Conservation (phyloP, 257 asterid species). For the Orobanche coerulescens region DNA sequence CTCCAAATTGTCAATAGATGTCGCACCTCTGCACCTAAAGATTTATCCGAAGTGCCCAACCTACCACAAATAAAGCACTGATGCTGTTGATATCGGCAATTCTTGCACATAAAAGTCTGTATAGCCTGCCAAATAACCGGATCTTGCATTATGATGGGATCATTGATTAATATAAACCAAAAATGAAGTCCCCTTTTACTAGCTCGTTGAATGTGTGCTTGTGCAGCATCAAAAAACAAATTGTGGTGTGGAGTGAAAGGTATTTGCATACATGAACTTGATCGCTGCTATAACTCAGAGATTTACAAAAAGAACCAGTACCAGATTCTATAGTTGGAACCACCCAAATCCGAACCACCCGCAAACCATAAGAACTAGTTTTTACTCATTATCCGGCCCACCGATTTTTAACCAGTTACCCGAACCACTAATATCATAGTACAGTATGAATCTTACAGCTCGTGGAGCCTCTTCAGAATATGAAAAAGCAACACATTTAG, state of each 20-base stretch:
- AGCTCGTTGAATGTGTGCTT: background rate
- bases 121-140: constrained; percentile 42
- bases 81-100: constrained; percentile 55
- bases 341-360: no score
- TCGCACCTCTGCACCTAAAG: constrained; percentile 51
- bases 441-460: no score
- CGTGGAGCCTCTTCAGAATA: no score
- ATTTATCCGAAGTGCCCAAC: constrained; percentile 59
- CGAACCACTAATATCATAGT: constrained; percentile 34
- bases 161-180: constrained; percentile 7
- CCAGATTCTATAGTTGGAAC: constrained; percentile 61
- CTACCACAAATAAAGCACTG: constrained; percentile 64
- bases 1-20: constrained; percentile 14
- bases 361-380: no score
- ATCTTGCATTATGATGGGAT: constrained; percentile 17
- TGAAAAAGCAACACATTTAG: no score
- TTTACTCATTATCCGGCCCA: no score
- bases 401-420: no score
- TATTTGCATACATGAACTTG: constrained; percentile 37
- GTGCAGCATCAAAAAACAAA: background rate
- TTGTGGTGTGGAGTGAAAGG: background rate
- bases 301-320: constrained; percentile 42
- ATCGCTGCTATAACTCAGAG: constrained; percentile 46
- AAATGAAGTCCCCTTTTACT: background rate
- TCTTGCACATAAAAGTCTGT: constrained; percentile 49